phyloP scores from a whole-genome alignment of 2,329 filamentous ascomycete species.

The Cryphonectria carpinicola region DNA sequence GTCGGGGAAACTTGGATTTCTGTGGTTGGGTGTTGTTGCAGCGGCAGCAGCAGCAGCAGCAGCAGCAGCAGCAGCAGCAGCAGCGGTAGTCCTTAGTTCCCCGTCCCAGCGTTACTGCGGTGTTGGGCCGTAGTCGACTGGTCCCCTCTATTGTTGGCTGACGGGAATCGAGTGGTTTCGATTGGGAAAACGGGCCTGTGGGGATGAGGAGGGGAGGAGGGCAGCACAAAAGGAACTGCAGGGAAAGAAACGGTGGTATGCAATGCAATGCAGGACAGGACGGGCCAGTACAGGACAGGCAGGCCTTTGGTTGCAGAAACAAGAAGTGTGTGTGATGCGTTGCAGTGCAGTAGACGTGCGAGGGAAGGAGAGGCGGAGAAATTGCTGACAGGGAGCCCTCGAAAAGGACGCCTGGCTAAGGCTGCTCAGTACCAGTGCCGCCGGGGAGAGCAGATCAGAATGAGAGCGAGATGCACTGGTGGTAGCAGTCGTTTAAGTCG shows the following conservation, averaged over 20 bases:
- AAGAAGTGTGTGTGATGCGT: neutral
- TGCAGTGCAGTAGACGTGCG: conserved; percentile 8
- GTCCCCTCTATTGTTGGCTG: neutral
- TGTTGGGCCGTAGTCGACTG: neutral
- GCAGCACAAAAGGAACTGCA: neutral
- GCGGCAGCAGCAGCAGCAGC: too few species aligned
- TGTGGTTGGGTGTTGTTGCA: neutral
- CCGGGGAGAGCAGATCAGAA: neutral
- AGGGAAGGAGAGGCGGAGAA: neutral
- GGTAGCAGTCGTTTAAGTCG: neutral
- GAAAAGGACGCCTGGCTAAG: neutral
- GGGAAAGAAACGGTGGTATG: neutral
- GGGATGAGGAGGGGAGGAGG: neutral
- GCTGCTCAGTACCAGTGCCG: neutral
- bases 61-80: neutral
- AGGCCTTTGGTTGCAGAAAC: neutral
- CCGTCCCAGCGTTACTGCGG: neutral
- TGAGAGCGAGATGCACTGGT: neutral
- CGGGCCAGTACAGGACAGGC: neutral
- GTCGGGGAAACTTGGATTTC: conserved; percentile 11
- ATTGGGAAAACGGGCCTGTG: neutral
- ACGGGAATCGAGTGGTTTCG: neutral
- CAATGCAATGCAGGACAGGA: neutral
- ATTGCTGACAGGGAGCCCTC: conserved; percentile 1
- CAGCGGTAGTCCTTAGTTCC: neutral